Evolutionary conservation across 345 rosid genomes (phyloP), one percentile per base, ranked within the genome.

Genomic region (Salix caprea): DNA sequence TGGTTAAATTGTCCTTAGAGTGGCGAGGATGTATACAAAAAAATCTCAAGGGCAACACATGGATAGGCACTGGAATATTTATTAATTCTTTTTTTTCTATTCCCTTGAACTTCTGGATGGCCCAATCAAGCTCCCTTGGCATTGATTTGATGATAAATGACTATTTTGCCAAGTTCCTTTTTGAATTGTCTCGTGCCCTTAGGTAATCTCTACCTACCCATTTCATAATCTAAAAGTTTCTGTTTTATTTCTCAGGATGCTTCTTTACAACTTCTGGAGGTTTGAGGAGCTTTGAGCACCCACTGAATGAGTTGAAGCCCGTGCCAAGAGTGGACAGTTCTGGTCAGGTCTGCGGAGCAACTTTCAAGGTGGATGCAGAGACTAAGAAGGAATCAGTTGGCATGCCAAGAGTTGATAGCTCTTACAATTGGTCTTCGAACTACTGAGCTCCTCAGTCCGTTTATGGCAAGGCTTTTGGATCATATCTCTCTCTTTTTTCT

Each of bases 241-340:
- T 79, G 74, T 39, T 75, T 66, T 61, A 42, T 75, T 44, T 72
- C 68, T n/a, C 82, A 95, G 98, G 93, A 36, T 95, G 99, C 88
- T 93, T 95, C 88, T 95, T 93, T 75, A 90, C 99, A 3, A 85
- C 91, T 67, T 89, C 97, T 60, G 94, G 99, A 74, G 99, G 99
- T 70, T 81, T 95, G 85, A 91, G 96, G 90, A 95, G 97, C 86
- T 95, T 74, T 21, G 97, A 91, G 87, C 90, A 87, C 82, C 99
- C 99, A 2, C 42, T 86, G 75, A 87, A 93, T 75, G 97, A 91
- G 87, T 72, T 95, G 88, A 95, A 95, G 91, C 89, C 98, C 0
- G 88, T 90, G 71, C 99, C 97, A 0, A 89, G 97, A 83, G 97
- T 95, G 64, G 98, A 95, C 81, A 95, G 99, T 78, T 95, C 96